A percentile compares a stretch with the other conserved stretches of the same genome.
Conservation (phyloP, 1,284 basidiomycete species). For the Heliocybe sulcata region DNA sequence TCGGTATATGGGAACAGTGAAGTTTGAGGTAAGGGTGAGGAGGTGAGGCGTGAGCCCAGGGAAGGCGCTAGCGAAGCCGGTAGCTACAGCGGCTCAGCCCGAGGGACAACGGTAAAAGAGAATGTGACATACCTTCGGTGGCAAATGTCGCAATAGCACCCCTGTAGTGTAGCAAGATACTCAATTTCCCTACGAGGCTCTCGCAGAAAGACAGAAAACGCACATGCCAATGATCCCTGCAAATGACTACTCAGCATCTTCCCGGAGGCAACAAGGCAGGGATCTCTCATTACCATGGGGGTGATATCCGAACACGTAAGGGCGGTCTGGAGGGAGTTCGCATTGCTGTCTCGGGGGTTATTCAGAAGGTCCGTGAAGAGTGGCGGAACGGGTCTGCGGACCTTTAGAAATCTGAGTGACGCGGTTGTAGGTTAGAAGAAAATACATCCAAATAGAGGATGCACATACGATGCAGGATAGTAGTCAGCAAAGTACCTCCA, state of each 20-base stretch:
- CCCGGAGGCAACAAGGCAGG: not conserved
- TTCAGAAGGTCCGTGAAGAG: not conserved
- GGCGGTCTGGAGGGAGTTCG: slow-evolving; percentile 84
- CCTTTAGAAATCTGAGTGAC: not conserved
- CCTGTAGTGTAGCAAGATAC: slow-evolving; percentile 34
- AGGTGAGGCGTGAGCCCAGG: slow-evolving; percentile 93
- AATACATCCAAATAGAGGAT: slow-evolving; percentile 5
- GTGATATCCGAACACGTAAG: slow-evolving; percentile 97
- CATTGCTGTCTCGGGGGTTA: slow-evolving; percentile 48
- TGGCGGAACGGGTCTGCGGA: not conserved
- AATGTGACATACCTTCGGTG: slow-evolving; percentile 62
- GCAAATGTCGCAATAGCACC: slow-evolving; percentile 92
- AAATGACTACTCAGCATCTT: not conserved
- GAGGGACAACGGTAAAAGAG: not conserved
- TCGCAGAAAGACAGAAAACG: slow-evolving; percentile 19
- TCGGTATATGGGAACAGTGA: slow-evolving; percentile 89
- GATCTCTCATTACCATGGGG: slow-evolving; percentile 65
- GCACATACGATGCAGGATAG: slow-evolving; percentile 82
- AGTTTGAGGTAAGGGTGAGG: slow-evolving; percentile 87
- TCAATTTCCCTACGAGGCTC: not conserved
- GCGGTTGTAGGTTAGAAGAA: not conserved
- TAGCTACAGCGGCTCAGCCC: slow-evolving; percentile 41
- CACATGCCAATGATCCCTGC: slow-evolving; percentile 89
- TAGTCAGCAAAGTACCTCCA: slow-evolving; percentile 91
- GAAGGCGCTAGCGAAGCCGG: slow-evolving; percentile 86